Evolutionary conservation across 2,329 filamentous ascomycete species (phyloP).

Genomic region (Acrocalymma vagum): DNA sequence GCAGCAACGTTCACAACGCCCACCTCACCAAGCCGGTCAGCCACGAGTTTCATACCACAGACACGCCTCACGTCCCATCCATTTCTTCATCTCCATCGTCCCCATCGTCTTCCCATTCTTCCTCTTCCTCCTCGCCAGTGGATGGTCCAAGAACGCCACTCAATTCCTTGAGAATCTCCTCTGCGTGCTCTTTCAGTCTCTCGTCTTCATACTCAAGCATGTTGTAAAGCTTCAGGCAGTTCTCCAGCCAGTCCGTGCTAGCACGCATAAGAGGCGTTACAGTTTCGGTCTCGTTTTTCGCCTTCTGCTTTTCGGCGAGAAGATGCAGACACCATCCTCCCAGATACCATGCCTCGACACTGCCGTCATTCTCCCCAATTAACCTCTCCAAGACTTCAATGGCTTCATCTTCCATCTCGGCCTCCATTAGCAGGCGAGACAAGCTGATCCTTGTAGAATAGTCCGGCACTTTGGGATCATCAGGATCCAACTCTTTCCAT

Average conservation of each 20-base stretch:
- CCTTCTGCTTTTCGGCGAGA: constrained; percentile 73
- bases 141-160: constrained; percentile 55
- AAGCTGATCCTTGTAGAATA: constrained; percentile 88
- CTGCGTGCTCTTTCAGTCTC: constrained; percentile 76
- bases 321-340: constrained; percentile 93
- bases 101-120: constrained; percentile 49
- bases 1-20: neutral
- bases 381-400: constrained; percentile 85
- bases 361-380: constrained; percentile 88
- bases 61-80: constrained; percentile 48
- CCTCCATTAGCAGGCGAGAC: constrained; percentile 87
- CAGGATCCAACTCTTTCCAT: constrained; percentile 81
- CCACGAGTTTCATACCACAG: neutral
- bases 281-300: constrained; percentile 60
- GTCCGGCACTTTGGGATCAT: constrained; percentile 78
- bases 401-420: constrained; percentile 84
- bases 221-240: constrained; percentile 81
- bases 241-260: constrained; percentile 83
- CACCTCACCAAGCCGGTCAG: neutral
- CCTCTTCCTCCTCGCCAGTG: constrained; percentile 52
- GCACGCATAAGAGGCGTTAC: constrained; percentile 71
- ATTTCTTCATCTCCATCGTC: constrained; percentile 45
- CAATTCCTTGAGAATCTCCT: constrained; percentile 69
- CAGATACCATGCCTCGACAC: constrained; percentile 96
- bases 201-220: constrained; percentile 87